Conservation (phyloP, 2,329 filamentous ascomycete genomes). For the Epichloe sibirici region DNA sequence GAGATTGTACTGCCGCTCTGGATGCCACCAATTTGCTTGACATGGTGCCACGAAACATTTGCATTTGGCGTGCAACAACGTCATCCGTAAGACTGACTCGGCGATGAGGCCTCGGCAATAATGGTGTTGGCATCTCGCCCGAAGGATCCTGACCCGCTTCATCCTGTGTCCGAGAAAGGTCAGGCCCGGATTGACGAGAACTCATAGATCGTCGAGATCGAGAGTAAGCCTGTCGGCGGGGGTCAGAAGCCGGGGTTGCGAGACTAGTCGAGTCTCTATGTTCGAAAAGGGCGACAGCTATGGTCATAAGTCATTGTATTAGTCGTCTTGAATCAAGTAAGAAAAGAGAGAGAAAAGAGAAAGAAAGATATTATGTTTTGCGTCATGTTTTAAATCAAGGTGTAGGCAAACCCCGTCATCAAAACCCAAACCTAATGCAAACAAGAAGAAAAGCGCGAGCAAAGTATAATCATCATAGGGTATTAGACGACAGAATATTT, state of each 20-base stretch:
- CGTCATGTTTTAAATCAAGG: too few relatives aligned
- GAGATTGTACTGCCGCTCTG: slow-evolving; percentile 30
- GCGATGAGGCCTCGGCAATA: background rate
- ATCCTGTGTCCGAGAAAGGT: slow-evolving; percentile 12
- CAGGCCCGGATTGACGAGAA: slow-evolving; percentile 13
- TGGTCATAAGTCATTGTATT: background rate
- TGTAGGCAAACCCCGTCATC: too few relatives aligned
- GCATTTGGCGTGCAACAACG: slow-evolving; percentile 26
- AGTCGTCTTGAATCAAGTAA: background rate
- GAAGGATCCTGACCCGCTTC: slow-evolving; percentile 6
- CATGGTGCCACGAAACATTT: slow-evolving; percentile 33
- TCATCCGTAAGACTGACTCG: slow-evolving; percentile 16
- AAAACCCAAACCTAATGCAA: too few relatives aligned
- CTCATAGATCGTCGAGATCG: slow-evolving; percentile 16
- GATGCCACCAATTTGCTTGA: slow-evolving; percentile 35
- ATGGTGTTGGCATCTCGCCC: background rate
- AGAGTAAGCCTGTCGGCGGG: slow-evolving; percentile 14
- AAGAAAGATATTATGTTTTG: too few relatives aligned
- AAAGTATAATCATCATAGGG: too few relatives aligned
- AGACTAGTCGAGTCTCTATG: background rate
- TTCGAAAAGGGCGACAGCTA: background rate
- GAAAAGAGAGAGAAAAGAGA: too few relatives aligned
- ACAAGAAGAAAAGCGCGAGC: too few relatives aligned
- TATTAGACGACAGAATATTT: too few relatives aligned
- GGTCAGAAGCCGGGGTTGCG: slow-evolving; percentile 12